Evolutionary conservation across 768 basidiomycete species (phyloP), one percentile per base, ranked within the genome.

Genomic region (Pseudohyphozyma bogoriensis): DNA sequence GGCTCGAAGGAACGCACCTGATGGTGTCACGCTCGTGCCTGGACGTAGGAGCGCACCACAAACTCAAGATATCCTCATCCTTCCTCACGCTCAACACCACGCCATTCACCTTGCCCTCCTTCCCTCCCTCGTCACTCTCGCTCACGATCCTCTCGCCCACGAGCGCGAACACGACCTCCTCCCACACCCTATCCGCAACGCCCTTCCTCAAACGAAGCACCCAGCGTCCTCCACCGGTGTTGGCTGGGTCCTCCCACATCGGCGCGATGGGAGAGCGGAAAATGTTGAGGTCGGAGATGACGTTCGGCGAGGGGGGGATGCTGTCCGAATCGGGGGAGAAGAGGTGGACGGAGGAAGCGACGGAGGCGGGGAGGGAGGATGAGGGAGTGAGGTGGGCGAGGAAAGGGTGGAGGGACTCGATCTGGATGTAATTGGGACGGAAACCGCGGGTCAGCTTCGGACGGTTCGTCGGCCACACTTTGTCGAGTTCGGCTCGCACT

Each of bases 241-340:
- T 95, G 58, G 89, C 77, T 18, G 89, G 86, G 73, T 95, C 91
- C 73, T 97, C 93, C 93, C 93, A 97, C 4, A 93, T 86, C 1
- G 93, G 92, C 45, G 85, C 84, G 59, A 97, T 79, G 42, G 84
- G 84, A 3, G 82, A 78, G 68, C 91, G 88, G 77, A 96, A 95
- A 65, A 95, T 80, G 35, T 96, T 83, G 64, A 93, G 89, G 75
- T 97, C 93, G 6, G 92, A 62, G 42, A 66, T 62, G 35, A 59
- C 20, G 58, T 60, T 59, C 40, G 47, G 32, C 2, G 51, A 22
- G 3, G 58, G 46, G 6, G 65, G 65, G 13, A 58, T 45, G 12
- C 51, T 47, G 40, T 39, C 12, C 1, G 58, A 52, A 15, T 54
- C 39, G 32, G 55, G 36, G 33, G 51, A 54, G 61, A 62, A 66